Base-by-base conservation (phyloP, 2,329 filamentous ascomycete genomes). In the Sclerotinia glacialis region DNA sequence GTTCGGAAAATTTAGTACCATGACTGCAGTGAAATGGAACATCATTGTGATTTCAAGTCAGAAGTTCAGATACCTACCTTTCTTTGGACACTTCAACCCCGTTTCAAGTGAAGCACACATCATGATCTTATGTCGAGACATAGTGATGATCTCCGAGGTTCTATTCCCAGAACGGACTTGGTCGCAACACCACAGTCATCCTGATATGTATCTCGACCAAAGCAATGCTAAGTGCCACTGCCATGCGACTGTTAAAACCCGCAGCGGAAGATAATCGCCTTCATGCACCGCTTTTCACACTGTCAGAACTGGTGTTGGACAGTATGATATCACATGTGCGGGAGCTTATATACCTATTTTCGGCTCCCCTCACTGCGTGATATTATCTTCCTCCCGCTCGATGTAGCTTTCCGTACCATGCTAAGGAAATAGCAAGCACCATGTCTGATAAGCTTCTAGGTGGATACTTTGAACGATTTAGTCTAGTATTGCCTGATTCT, bases 51-150 rank as follows among this genome's bases (percentile, higher is more conserved):
- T n/a, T 60, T 26, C 44, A 26, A 21, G 16, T 12, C 5, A 37
- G 37, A 60, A 47, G 14, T 14, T 47, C 14, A 47, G 21, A 46
- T 18, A 31, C 28, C 21, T 18, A 31, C 28, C 21, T n/a, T 23
- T 49, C 11, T 34, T 31, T 5, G 28, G 14, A 11, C 37, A 34
- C 34, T 46, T 11, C 40, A 46, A 44, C 9, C 4, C 40, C 31
- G 62, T 58, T 59, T 65, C 62, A 59, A 65, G 62, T 65, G 62
- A 50, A 65, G 62, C 53, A 40, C 46, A 47, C 26, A 40, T 9
- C 42, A 59, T 40, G 34, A 31, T 49, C 26, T 47, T 40, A 46
- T 34, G 37, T 60, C 26, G 28, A 46, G 50, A 47, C 14, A 60
- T 47, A 8, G 7, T 26, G 55, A 28, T 31, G 21, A 40, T 53